Evolutionary conservation across 1,139 yeast genomes (phyloP), one percentile per base, ranked within the genome.

Genomic region (Kurtzmaniella quercitrusa): DNA sequence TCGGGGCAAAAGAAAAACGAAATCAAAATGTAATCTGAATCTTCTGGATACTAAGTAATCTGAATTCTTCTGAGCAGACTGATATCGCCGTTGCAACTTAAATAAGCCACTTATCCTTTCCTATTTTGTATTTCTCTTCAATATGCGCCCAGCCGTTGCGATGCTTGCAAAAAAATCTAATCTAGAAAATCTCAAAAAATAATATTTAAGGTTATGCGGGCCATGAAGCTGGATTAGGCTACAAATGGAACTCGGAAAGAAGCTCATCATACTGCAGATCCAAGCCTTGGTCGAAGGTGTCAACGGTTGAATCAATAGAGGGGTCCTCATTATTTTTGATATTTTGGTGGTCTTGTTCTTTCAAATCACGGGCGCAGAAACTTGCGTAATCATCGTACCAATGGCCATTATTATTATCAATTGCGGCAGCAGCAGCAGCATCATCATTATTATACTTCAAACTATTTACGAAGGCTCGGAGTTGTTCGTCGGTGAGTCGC

Each of bases 261-360:
- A 63, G 49, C 23, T 50, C 51, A 9, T 47, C 48, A 25, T 60
- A 60, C 31, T 58, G 60, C n/a, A 46, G 54, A 12, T 54, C 62
- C 10, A 49, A 43, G n/a, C 27, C 25, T 12, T 36, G 37, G 16
- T 34, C 37, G 4, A 12, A 15, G 11, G 8, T n/a, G 31, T 27
- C 14, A 10, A 27, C n/a, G 31, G 31, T 10, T 7, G 31, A 27
- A 4, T 27, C 31, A 10, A 27, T 21, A 8, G 23, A 5, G 10
- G 31, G n/a, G 10, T 14, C 27, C 16, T 19, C 36, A 17, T 8
- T 5, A 33, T 33, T 33, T 4, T 33, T 33, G 15, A 5, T 15
- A 17, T 33, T 33, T 17, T 14, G 10, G 31, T 6, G 3, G 14
- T 4, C 31, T 4, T 3, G 14, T 11, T 5, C 10, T 27, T 27